Evolutionary conservation across 352 stramenopile species (phyloP).

Genomic region (Phytophthora lateralis): DNA sequence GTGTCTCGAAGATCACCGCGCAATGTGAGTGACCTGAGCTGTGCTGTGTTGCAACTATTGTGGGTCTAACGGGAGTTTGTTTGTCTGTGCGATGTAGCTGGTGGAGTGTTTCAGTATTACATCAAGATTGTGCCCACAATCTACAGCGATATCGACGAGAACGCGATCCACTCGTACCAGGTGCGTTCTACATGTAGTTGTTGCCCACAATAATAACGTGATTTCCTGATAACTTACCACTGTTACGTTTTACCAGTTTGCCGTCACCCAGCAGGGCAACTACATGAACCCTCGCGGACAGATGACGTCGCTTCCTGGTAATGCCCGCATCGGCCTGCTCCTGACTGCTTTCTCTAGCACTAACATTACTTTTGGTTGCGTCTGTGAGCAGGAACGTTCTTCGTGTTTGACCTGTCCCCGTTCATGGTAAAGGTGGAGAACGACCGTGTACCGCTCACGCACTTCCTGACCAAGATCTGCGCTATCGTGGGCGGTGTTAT

Average conservation of each 20-base stretch:
- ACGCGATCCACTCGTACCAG: constrained; percentile 73
- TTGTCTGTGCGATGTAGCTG: constrained; percentile 40
- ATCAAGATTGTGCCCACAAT: constrained; percentile 90
- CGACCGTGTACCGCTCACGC: constrained; percentile 76
- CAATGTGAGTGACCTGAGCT: constrained; percentile 33
- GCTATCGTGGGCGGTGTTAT: constrained; percentile 84
- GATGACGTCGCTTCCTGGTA: constrained; percentile 74
- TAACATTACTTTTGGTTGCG: constrained; percentile 7
- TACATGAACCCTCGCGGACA: constrained; percentile 73
- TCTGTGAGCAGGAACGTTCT: constrained; percentile 64
- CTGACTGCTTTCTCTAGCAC: neutral
- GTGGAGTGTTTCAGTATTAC: constrained; percentile 88
- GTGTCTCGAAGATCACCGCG: constrained; percentile 52
- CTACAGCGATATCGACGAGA: constrained; percentile 75
- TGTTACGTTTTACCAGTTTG: constrained; percentile 51
- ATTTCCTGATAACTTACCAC: constrained; percentile 7
- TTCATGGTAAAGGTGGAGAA: constrained; percentile 90
- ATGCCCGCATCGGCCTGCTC: neutral
- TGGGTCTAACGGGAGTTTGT: neutral
- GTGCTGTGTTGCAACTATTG: neutral
- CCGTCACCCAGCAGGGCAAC: constrained; percentile 80
- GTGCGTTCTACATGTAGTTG: constrained; percentile 24
- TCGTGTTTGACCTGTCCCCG: constrained; percentile 85
- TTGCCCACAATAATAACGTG: neutral
- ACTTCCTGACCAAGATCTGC: constrained; percentile 88